Evolutionary conservation across 768 basidiomycete genomes (phyloP), one percentile per base, ranked within the genome.

Genomic region (Boletus eberwhitei): DNA sequence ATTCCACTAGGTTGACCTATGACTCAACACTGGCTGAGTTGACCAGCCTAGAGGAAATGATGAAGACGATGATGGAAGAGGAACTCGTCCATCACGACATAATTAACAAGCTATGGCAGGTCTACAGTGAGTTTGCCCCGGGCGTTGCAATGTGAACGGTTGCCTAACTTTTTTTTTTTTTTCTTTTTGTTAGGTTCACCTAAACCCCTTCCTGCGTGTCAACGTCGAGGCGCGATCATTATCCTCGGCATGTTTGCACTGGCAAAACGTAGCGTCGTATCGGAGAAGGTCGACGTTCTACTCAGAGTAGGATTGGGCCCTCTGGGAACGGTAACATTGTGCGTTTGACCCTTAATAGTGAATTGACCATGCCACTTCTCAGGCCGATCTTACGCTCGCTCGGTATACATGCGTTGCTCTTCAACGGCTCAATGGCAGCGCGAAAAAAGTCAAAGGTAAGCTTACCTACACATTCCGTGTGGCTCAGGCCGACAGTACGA

Each of bases 181-280:
- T 31, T 35, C 46, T 6, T 17, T 37, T 36, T 50, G 41, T 8
- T 37, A 97, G 95, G 89, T 63, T 85, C 86, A 11, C 79, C 85
- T 8, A 82, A 82, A 60, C 77, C 80, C 11, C 77, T 99, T 34
- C 93, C 93, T 0, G 84, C 84, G 57, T 78, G 79, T 36, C 97
- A 98, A 68, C 80, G 96, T n/a, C 82, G 93, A 40, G 97, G 95
- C 0, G 91, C 96, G 0, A 93, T 98, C 61, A 93, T 95, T 64
- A 87, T 98, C 48, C 78, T 99, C n/a, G 92, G 96, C 38, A 98
- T 99, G 96, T 76, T 98, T 24, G 96, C 94, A 3, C 71, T 95
- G 7, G 92, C 96, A 1, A 88, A 83, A 64, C 75, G 82, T 16
- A 84, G 84, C 53, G 81, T 90, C 37, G 87, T 98, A 66, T 79